These are phyloP conservation scores for Trapa incisa DNA, from an alignment of 345 rosid genomes.

Conservation along the genomic window DNA sequence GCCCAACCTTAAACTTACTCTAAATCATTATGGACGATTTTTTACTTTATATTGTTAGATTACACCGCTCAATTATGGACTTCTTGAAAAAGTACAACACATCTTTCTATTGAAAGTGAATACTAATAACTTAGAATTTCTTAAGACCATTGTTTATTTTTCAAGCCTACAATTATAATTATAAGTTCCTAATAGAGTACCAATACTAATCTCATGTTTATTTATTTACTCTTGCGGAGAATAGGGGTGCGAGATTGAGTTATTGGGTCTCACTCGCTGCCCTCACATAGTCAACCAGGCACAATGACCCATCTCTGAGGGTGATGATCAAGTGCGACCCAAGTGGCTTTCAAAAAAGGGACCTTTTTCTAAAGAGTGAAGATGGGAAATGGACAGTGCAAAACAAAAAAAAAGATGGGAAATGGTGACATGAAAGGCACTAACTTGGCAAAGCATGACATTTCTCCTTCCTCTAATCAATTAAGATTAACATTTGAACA, in stretches of 20 bases:
- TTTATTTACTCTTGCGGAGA: too few species aligned
- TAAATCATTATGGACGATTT: too few species aligned
- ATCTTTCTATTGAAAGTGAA: too few species aligned
- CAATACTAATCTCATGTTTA: too few species aligned
- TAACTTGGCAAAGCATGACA: neutral
- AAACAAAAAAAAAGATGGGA: neutral
- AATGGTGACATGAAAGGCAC: neutral
- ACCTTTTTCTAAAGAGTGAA: neutral
- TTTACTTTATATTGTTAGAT: too few species aligned
- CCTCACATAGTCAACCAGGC: neutral
- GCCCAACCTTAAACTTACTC: too few species aligned
- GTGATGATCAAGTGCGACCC: neutral
- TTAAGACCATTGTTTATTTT: too few species aligned
- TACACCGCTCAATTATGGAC: too few species aligned
- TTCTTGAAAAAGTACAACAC: too few species aligned
- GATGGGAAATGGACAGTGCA: neutral
- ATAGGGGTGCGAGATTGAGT: neutral
- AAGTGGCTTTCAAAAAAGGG: neutral
- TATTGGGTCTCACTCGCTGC: neutral
- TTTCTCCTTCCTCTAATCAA: neutral
- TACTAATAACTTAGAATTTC: too few species aligned
- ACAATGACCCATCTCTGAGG: neutral
- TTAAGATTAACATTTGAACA: neutral
- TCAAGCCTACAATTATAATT: too few species aligned
- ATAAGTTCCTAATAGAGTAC: too few species aligned